Percentiles rank a stretch among this genome's conserved stretches.
These are phyloP conservation scores for Lenzites betulinus DNA, from an alignment of 768 basidiomycete genomes.

Conservation along the genomic window DNA sequence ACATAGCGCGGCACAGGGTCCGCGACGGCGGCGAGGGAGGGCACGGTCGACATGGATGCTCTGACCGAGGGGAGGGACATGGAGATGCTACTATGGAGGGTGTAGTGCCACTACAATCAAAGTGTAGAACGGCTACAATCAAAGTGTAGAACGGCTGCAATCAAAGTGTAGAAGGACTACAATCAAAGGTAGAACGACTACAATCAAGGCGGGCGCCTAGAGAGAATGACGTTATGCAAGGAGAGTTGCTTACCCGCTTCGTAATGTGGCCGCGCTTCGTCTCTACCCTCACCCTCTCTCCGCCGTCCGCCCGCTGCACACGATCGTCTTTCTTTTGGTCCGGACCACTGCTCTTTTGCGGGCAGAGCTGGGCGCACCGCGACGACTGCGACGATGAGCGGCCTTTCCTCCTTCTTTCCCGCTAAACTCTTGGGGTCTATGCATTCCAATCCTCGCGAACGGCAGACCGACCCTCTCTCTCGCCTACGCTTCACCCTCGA, in stretches of 20 bases:
- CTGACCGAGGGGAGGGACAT: not conserved
- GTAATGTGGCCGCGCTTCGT: not conserved
- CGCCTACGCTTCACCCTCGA: slow-evolving; percentile 77
- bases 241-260: not conserved
- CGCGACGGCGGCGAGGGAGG: slow-evolving; percentile 53
- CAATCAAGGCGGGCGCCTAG: too few species aligned
- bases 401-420: slow-evolving; percentile 45
- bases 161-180: too few species aligned
- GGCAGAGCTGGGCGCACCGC: not conserved
- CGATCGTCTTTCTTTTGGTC: not conserved
- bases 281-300: not conserved
- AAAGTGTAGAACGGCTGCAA: too few species aligned
- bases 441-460: slow-evolving; percentile 49
- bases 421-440: slow-evolving; percentile 56
- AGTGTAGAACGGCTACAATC: too few species aligned
- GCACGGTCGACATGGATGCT: slow-evolving; percentile 23
- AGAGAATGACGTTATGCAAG: not conserved
- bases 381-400: slow-evolving; percentile 38
- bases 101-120: too few species aligned
- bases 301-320: not conserved
- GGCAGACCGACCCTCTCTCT: slow-evolving; percentile 61
- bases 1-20: slow-evolving; percentile 64
- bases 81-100: not conserved
- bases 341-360: not conserved
- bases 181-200: too few species aligned